Evolutionary conservation across 306 rosid species (phyloP).

Genomic region (Alnus glutinosa): DNA sequence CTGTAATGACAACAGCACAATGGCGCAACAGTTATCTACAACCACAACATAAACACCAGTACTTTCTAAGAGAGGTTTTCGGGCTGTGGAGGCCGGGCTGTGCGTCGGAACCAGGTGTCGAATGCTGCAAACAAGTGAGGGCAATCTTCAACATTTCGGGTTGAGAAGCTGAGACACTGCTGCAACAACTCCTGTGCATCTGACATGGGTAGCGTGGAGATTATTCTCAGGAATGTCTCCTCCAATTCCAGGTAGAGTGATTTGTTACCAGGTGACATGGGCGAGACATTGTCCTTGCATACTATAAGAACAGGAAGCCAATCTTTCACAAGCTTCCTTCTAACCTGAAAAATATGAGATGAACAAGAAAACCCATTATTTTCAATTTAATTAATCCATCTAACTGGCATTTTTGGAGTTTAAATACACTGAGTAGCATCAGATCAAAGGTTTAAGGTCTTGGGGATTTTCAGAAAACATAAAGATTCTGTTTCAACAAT

Average conservation of each 20-base stretch:
- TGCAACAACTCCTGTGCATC: conserved; percentile 88
- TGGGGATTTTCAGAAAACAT: not conserved
- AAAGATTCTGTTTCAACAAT: not conserved
- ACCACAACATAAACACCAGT: conserved; percentile 1
- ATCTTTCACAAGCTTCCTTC: conserved; percentile 80
- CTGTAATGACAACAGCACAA: not conserved
- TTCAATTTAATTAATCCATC: conserved; percentile 4
- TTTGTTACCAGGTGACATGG: conserved; percentile 65
- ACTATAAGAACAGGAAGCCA: conserved; percentile 92
- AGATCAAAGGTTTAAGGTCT: not conserved
- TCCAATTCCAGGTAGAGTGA: conserved; percentile 69
- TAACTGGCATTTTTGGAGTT: not conserved
- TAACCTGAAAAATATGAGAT: conserved; percentile 48
- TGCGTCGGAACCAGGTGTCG: conserved; percentile 95
- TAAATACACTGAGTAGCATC: not conserved
- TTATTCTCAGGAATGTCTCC: conserved; percentile 74
- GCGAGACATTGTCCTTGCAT: conserved; percentile 80
- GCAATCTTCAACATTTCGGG: conserved; percentile 83
- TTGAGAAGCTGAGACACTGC: conserved; percentile 84
- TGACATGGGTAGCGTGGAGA: conserved; percentile 84
- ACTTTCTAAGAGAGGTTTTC: conserved; percentile 27
- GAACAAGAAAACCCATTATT: conserved; percentile 5
- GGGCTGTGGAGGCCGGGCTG: conserved; percentile 44
- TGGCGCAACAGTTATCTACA: conserved; percentile 7
- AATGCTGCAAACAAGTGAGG: conserved; percentile 82